Conservation (phyloP, 257 asterid genomes). For the Solanum phureja region DNA sequence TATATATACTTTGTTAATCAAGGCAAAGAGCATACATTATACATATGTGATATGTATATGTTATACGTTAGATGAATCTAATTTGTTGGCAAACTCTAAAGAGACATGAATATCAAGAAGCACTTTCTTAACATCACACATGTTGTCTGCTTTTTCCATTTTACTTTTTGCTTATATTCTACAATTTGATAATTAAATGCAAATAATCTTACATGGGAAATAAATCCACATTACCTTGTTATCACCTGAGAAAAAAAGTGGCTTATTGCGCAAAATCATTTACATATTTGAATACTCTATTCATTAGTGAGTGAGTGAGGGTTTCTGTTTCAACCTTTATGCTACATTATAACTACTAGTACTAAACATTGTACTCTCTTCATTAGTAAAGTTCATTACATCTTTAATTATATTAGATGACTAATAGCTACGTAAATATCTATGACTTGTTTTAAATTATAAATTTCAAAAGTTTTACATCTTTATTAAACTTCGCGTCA, state of each 20-base stretch:
- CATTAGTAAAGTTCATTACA: too few relatives aligned
- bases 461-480: not conserved
- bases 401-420: too few relatives aligned
- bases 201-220: not conserved
- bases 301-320: not conserved
- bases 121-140: not conserved
- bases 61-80: not conserved
- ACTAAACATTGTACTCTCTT: not conserved
- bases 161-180: not conserved
- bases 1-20: not conserved
- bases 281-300: not conserved
- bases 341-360: not conserved
- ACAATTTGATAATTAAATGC: not conserved
- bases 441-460: not conserved
- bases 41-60: not conserved
- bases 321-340: not conserved
- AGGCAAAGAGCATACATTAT: not conserved
- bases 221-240: not conserved
- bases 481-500: not conserved
- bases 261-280: not conserved
- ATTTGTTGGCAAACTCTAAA: not conserved
- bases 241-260: not conserved
- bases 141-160: not conserved
- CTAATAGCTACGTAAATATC: not conserved
- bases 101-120: slow-evolving; percentile 1